Evolutionary conservation across 2,329 filamentous ascomycete genomes (phyloP), one percentile per base, ranked within the genome.

Genomic region (Zalaria obscura): DNA sequence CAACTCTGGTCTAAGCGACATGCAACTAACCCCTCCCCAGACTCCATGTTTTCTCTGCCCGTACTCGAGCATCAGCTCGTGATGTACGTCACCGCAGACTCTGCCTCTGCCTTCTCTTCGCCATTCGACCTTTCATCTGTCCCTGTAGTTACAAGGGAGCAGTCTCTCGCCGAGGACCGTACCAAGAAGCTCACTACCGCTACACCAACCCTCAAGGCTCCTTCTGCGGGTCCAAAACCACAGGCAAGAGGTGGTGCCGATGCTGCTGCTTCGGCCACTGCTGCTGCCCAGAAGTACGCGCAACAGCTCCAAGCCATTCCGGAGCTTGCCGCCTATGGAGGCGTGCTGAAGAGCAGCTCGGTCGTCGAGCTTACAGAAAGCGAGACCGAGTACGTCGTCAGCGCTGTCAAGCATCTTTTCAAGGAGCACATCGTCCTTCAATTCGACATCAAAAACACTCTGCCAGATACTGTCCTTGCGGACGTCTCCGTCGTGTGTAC

Each of bases 21-120:
- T 10, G 18, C 18, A 18, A 18, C 18, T 18, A 38, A 43, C 27
- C 45, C 39, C 53, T 25, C 9, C 40, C 5, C 53, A 88, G 89
- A 96, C 60, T 93, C 79, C 48, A 93, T 93, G 77, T 98, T 89
- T 62, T 93, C 89, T 5, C 74, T 98, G 25, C 84, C 87, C 7
- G 87, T 85, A 45, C 93, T 98, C 47, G 91, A 96, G 69, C 89
- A 96, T 59, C 88, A 96, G 60, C 78, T 98, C 39, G 88, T 95
- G 51, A 83, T 93, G 77, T 98, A 98, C 56, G 89, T 98, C 52
- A 94, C 88, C 11, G 87, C 88, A 8, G 84, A 87, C 41, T 85
- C 91, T 55, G 87, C 88, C 61, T 76, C 81, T 35, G 84, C 82
- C 0, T 98, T 96, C 54, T 75, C 80, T 34, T 69, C 70, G 29